These are phyloP conservation scores for Suillus paluster DNA, from an alignment of 768 basidiomycete species.

Conservation along the genomic window DNA sequence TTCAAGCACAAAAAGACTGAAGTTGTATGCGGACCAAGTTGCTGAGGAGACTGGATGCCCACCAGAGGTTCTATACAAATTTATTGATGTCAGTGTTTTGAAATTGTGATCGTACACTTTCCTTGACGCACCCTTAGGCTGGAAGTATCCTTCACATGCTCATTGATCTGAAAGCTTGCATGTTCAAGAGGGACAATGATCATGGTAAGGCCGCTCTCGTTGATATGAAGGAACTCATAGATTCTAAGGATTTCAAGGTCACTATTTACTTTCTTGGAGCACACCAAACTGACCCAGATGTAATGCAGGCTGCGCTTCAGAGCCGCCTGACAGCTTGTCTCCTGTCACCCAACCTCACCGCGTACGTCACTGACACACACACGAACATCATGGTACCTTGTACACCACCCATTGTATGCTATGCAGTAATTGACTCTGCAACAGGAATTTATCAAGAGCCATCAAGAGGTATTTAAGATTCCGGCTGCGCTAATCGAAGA, in stretches of 20 bases:
- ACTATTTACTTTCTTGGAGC: not conserved
- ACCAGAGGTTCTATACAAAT: not conserved
- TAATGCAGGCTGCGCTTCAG: not conserved
- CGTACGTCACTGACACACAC: constrained; percentile 1
- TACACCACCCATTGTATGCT: not conserved
- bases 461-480: constrained; percentile 6
- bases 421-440: not conserved
- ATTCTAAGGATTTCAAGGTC: not conserved
- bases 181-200: not conserved
- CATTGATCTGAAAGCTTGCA: not conserved
- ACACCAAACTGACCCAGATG: not conserved
- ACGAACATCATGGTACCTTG: constrained; percentile 5
- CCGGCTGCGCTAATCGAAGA: not conserved
- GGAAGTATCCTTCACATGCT: not conserved
- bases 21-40: not conserved
- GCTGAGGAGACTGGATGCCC: not conserved
- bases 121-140: not conserved
- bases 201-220: not conserved
- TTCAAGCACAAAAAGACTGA: not conserved
- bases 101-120: not conserved
- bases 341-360: constrained; percentile 6
- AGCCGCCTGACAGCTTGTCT: constrained; percentile 2
- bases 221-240: not conserved
- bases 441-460: constrained; percentile 8
- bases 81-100: not conserved